A percentile compares a stretch with the other conserved stretches of the same genome.
phyloP scores from a whole-genome alignment of 192 early-diverging fungal genomes.

The Rhizoclosmatium globosum region DNA sequence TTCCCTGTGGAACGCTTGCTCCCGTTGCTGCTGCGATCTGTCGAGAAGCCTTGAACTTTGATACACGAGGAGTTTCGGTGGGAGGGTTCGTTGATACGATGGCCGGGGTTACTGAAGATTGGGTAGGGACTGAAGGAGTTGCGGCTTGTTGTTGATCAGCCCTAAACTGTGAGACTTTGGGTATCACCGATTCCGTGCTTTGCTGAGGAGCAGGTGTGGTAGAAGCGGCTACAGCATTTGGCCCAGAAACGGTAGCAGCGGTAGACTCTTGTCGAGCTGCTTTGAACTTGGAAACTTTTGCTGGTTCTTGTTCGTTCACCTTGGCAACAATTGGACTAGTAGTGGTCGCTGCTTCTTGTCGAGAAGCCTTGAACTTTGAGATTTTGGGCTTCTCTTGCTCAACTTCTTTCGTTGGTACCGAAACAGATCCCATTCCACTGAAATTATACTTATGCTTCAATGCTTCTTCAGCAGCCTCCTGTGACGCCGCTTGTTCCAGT shows the following conservation, averaged over 20 bases:
- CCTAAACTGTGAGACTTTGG: constrained; percentile 13
- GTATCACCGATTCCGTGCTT: not conserved
- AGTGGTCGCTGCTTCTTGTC: not conserved
- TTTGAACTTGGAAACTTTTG: not conserved
- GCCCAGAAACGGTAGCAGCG: not conserved
- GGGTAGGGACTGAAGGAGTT: not conserved
- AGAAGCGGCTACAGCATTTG: not conserved
- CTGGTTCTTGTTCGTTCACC: not conserved
- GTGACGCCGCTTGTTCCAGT: not conserved
- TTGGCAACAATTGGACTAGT: not conserved
- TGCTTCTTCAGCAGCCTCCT: not conserved
- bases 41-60: constrained; percentile 5
- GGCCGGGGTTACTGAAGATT: not conserved
- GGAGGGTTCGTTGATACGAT: not conserved
- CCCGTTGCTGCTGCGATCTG: not conserved
- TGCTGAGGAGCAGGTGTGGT: not conserved
- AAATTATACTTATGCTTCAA: not conserved
- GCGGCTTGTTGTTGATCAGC: not conserved
- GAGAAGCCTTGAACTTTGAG: constrained; percentile 8
- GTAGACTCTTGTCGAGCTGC: not conserved
- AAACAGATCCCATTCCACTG: not conserved
- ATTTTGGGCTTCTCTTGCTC: not conserved
- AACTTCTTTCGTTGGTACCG: too few relatives aligned
- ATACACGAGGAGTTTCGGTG: not conserved
- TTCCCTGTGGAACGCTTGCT: not conserved